Conservation (phyloP, 73 alveolate species). For the Paramecium octaurelia region DNA sequence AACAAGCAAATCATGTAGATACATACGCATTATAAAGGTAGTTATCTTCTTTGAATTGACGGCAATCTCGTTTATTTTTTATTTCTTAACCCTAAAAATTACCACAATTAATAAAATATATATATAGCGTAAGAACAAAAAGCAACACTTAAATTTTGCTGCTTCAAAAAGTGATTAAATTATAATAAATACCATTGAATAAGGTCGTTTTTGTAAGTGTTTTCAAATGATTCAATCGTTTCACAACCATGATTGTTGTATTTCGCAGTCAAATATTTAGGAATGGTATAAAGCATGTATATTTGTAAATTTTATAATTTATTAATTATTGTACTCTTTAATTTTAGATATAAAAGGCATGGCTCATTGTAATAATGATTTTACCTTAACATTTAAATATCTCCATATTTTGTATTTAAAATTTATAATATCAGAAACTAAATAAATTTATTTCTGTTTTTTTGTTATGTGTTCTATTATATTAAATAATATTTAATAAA, state of each 20-base stretch:
- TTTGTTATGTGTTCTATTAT: background rate
- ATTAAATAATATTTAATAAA: too few relatives aligned
- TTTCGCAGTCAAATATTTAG: background rate
- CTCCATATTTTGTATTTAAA: background rate
- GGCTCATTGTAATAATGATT: background rate
- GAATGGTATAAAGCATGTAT: background rate
- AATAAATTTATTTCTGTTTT: background rate
- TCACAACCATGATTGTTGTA: slow-evolving; percentile 3
- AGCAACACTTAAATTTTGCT: background rate
- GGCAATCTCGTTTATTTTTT: slow-evolving; percentile 11
- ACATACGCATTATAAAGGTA: slow-evolving; percentile 22
- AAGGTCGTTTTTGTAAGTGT: background rate
- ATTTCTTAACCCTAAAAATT: slow-evolving; percentile 37
- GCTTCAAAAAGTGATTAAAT: background rate
- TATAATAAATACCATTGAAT: background rate
- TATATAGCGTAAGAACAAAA: background rate
- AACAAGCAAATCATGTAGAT: background rate
- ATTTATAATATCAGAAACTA: background rate
- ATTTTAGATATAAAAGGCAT: background rate
- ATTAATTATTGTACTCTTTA: background rate
- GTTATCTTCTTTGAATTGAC: background rate
- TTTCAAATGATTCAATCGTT: slow-evolving; percentile 3
- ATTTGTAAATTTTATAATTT: background rate
- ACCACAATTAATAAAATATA: slow-evolving; percentile 44
- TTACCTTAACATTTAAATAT: background rate